Evolutionary conservation across 495 filamentous ascomycete genomes (phyloP), one percentile per base, ranked within the genome.

Genomic region (Aspergillus wentii): DNA sequence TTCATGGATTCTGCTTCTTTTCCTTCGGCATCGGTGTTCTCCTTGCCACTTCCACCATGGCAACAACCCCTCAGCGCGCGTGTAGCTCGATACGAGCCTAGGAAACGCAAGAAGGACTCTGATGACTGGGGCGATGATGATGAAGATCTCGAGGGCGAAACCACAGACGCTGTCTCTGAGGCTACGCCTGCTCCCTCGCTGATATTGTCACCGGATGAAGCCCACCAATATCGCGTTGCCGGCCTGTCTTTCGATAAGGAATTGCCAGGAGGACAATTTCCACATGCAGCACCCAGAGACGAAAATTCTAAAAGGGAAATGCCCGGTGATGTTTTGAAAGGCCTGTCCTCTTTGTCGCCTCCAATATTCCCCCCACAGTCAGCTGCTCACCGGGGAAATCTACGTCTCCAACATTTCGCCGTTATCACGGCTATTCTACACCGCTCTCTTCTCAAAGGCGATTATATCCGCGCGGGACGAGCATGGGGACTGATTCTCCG

Each of bases 401-500:
- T 74, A 23, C 68, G 74, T 28, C 50, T 75, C 16, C 79, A 71
- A n/a, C 83, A 87, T 55, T 49, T 85, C 2, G 56, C 56, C 9
- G 72, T 72, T 4, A 55, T 87, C 35, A 80, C 74, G 2, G 65
- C 77, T 11, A 60, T 86, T 9, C 48, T 87, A 39, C 80, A 86
- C 38, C 68, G 68, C 13, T 80, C 71, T 59, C 56, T 86, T 23
- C 62, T 78, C 8, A 61, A 78, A 41, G 61, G 73, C 7, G 80
- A 86, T 47, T 82, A 74, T 50, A 40, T 63, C 10, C 76, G 83
- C 26, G 83, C 82, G 2, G 71, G 72, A 19, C 66, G 77, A 49
- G 80, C 81, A 11, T 85, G 78, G 79, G 75, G 72, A 5, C 55
- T 85, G 52, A 57, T 86, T 17, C 50, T 86, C 26, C 72, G 81